Evolutionary conservation across 2,329 filamentous ascomycete species (phyloP), one percentile per base, ranked within the genome.

Genomic region (Triangularia verruculosa): DNA sequence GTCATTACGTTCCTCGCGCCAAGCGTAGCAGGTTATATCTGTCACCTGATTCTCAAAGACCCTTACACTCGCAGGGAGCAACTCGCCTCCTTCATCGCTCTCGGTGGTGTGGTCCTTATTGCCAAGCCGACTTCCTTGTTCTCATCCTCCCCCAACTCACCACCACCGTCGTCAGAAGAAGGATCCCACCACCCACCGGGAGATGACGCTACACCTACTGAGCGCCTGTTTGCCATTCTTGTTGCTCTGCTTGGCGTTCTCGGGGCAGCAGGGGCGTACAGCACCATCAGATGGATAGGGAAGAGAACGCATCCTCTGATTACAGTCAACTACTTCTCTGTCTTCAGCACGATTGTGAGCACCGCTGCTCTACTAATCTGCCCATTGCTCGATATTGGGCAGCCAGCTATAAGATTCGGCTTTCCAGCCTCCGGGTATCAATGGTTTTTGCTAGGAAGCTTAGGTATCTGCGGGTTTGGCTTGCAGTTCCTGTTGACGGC

Each of bases 1-100:
- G 93, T 97, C 32, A 89, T 97, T 60, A 95, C 92, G 8, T 97
- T 97, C 73, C 82, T 97, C 5, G 86, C 90, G 0, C 93, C 93
- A 0, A 89, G 89, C 13, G 81, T 96, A 5, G 86, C 91, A 20
- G 92, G 91, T 63, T 92, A 93, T 78, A 83, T 90, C 17, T 96
- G 92, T 74, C 92, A 90, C 34, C 79, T 93, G 61, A 77, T 93
- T 39, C 77, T 88, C 17, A 85, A 87, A 59, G 92, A 97, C 70
- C 89, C 90, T 0, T 97, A 94, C 73, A 92, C 90, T 1, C 82
- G 86, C 24, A 84, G 85, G 47, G 92, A 96, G 74, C 89, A 92
- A 73, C 80, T 94, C 2, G 92, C 90, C 0, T 90, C 87, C 0
- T 74, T 92, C 2, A 74, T 96, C 22, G 93, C 92, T 3, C 80